A percentile compares a stretch with the other conserved stretches of the same genome.
Evolutionary conservation across 192 early-diverging fungal species (phyloP).

Genomic region (Entomortierella lignicola): DNA sequence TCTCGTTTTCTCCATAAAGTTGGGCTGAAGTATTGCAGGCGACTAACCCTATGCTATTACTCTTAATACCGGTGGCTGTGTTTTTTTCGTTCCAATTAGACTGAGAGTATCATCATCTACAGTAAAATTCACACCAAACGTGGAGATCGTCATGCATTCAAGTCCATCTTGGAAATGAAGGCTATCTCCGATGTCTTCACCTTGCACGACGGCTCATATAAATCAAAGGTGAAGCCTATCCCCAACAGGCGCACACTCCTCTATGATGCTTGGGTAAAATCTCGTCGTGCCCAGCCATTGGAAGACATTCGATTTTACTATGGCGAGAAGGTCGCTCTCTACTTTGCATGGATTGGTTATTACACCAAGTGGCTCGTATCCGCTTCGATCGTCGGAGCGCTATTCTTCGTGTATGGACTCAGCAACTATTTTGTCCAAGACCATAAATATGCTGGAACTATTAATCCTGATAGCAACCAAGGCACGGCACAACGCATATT

Average conservation of each 20-base stretch:
- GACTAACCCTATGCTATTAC: not conserved
- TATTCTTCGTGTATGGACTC: slow-evolving; percentile 65
- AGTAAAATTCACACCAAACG: slow-evolving; percentile 29
- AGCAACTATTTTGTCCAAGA: slow-evolving; percentile 14
- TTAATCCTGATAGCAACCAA: not conserved
- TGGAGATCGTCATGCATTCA: slow-evolving; percentile 56
- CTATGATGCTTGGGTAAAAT: slow-evolving; percentile 56
- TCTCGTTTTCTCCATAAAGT: slow-evolving; percentile 1
- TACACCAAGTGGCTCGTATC: slow-evolving; percentile 69
- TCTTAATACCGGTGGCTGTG: not conserved
- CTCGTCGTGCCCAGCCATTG: slow-evolving; percentile 55
- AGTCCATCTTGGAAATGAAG: slow-evolving; percentile 54
- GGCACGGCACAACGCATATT: slow-evolving; percentile 43
- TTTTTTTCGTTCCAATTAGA: slow-evolving; percentile 13
- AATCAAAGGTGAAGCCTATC: slow-evolving; percentile 33
- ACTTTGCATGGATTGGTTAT: slow-evolving; percentile 76
- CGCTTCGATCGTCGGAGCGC: slow-evolving; percentile 62
- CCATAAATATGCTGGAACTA: no score
- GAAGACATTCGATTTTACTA: slow-evolving; percentile 69
- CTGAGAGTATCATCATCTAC: slow-evolving; percentile 28
- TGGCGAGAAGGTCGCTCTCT: slow-evolving; percentile 76
- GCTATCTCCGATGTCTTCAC: slow-evolving; percentile 61
- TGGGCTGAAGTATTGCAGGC: slow-evolving; percentile 10
- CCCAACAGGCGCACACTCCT: slow-evolving; percentile 59
- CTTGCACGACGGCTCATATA: slow-evolving; percentile 68